Evolutionary conservation across 108 stramenopile species (phyloP), one percentile per base, ranked within the genome.

Genomic region (Licmophora abbreviata): DNA sequence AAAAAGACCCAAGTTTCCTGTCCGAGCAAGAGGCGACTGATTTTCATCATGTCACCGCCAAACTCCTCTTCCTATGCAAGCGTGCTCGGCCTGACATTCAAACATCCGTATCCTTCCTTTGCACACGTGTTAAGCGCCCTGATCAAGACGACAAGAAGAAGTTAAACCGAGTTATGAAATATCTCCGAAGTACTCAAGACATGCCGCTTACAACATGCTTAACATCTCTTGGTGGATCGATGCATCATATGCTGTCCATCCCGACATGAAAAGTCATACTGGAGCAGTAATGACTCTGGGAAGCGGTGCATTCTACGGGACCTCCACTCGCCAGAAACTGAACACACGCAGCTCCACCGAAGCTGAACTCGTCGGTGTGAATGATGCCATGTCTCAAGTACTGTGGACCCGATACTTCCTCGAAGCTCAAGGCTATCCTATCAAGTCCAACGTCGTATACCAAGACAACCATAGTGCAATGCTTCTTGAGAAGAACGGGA

Each of bases 391-490:
- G 44, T 45, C 79, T 9, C 41, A 48, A 42, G 44, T 64, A 4
- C 43, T 65, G 20, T 81, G 79, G 79, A 73, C 71, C 29, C 44
- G 41, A 8, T 48, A 51, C 17, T 80, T 75, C 44, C 14, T 80
- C n/a, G 30, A 66, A 38, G 68, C 49, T 35, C 74, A 76, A 49
- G 74, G 79, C 38, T 63, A 64, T 29, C 0, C 28, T 9, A 57
- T 69, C 9, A 28, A 44, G 8, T 41, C 31, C 18, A 49, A 22
- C 24, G 25, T 71, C 12, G 0, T 76, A 0, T 29, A 54, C 26
- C 69, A 76, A 57, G 75, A 76, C 63, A 76, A 76, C 43, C 17
- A 63, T 17, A 71, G 62, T 31, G 44, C 66, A 69, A 75, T 55
- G 65, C 60, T 67, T 5, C 41, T 79, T 3, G 66, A 79, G 40